These are phyloP conservation scores for Entrophospora sp. DNA, from an alignment of 192 early-diverging fungal genomes.

Conservation along the genomic window DNA sequence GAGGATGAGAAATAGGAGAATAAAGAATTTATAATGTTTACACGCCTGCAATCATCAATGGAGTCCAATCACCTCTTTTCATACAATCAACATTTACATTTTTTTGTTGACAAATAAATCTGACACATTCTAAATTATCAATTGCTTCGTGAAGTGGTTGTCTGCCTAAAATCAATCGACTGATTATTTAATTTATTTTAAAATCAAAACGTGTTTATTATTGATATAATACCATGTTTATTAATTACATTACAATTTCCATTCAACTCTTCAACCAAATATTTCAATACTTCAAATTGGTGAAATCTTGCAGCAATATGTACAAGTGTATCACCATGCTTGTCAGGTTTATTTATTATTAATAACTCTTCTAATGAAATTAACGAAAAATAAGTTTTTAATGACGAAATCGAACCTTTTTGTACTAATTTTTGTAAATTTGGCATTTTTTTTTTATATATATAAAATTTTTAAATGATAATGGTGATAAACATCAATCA, in stretches of 20 bases:
- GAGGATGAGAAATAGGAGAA: neutral
- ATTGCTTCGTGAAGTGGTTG: conserved; percentile 35
- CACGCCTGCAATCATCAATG: conserved; percentile 33
- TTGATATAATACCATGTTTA: conserved; percentile 30
- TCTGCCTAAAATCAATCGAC: too few relatives aligned
- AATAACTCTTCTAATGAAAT: neutral
- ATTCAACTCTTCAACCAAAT: conserved; percentile 13
- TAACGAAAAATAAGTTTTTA: neutral
- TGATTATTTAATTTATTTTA: too few relatives aligned
- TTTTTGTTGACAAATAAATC: conserved; percentile 21
- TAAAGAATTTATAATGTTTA: neutral
- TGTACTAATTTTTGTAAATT: neutral
- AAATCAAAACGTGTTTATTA: too few relatives aligned
- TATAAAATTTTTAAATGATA: too few relatives aligned
- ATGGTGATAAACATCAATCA: too few relatives aligned
- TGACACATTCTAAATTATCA: conserved; percentile 21
- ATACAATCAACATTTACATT: conserved; percentile 34
- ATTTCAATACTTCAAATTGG: conserved; percentile 2
- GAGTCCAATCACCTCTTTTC: conserved; percentile 39
- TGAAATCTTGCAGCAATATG: conserved; percentile 36
- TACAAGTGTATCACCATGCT: conserved; percentile 31
- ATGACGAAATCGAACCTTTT: neutral
- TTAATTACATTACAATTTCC: conserved; percentile 27
- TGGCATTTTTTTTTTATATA: too few relatives aligned
- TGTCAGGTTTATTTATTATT: neutral